Conservation (phyloP, 345 rosid genomes). For the Turnera subulata region DNA sequence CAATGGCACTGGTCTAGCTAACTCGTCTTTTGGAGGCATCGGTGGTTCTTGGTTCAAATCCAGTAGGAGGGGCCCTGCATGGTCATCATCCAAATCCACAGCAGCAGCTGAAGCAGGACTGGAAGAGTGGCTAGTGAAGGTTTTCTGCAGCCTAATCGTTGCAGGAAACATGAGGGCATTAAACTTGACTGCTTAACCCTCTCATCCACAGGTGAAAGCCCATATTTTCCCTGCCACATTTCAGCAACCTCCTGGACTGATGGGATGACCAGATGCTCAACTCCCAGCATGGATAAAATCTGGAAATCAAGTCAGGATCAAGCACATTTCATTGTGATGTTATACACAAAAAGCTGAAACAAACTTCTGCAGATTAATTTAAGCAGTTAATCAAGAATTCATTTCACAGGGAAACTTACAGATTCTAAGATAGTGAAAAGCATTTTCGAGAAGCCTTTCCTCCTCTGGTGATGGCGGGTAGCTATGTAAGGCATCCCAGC, state of each 20-base stretch:
- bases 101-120: slow-evolving; percentile 1
- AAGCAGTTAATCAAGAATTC: too few species aligned
- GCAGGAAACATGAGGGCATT: too few species aligned
- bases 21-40: background rate
- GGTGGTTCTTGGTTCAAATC: slow-evolving; percentile 8
- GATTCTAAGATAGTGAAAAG: slow-evolving; percentile 11
- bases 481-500: slow-evolving; percentile 39
- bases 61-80: too few species aligned
- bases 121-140: background rate
- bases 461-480: slow-evolving; percentile 17
- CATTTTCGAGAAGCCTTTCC: slow-evolving; percentile 12
- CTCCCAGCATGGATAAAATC: slow-evolving; percentile 12
- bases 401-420: slow-evolving; percentile 9
- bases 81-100: background rate
- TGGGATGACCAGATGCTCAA: slow-evolving; percentile 29
- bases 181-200: too few species aligned
- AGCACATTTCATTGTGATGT: background rate
- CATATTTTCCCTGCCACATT: too few species aligned
- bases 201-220: too few species aligned
- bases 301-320: slow-evolving; percentile 20
- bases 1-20: background rate
- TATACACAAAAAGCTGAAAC: background rate
- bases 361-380: too few species aligned
- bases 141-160: too few species aligned
- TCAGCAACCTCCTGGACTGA: slow-evolving; percentile 3